phyloP scores from a whole-genome alignment of 768 basidiomycete species.

The Auriscalpium vulgare region DNA sequence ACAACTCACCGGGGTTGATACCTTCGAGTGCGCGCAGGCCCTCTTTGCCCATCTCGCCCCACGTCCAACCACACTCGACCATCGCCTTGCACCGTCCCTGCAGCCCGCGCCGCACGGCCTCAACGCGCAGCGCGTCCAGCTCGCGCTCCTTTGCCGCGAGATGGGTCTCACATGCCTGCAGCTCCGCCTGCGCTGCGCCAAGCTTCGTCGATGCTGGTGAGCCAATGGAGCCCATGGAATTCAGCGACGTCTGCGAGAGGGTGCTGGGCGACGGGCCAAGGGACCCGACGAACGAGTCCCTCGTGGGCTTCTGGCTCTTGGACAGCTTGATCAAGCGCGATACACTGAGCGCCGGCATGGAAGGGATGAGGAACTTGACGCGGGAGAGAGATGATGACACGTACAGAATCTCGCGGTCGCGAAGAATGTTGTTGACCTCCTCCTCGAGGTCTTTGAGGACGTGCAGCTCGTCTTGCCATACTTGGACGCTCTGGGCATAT shows the following conservation, averaged over 20 bases:
- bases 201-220: constrained; percentile 34
- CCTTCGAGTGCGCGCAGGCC: constrained; percentile 39
- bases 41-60: constrained; percentile 61
- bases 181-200: constrained; percentile 58
- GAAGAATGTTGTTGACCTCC: constrained; percentile 58
- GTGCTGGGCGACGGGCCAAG: constrained; percentile 39
- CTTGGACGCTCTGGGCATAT: constrained; percentile 54
- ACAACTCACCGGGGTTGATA: constrained; percentile 8
- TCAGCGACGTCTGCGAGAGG: constrained; percentile 12
- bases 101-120: constrained; percentile 56
- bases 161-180: constrained; percentile 77
- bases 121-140: constrained; percentile 42
- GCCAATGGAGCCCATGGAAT: constrained; percentile 8
- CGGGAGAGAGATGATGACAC: background rate
- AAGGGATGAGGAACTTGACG: background rate
- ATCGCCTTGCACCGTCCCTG: constrained; percentile 55
- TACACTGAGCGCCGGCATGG: constrained; percentile 37
- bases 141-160: constrained; percentile 64
- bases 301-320: constrained; percentile 41
- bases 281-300: constrained; percentile 26
- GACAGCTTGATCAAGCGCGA: constrained; percentile 76
- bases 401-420: constrained; percentile 78
- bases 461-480: constrained; percentile 56
- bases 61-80: constrained; percentile 59
- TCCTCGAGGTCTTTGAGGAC: constrained; percentile 62